Conservation (phyloP, 1,139 yeast species). For the Taphrina deformans region DNA sequence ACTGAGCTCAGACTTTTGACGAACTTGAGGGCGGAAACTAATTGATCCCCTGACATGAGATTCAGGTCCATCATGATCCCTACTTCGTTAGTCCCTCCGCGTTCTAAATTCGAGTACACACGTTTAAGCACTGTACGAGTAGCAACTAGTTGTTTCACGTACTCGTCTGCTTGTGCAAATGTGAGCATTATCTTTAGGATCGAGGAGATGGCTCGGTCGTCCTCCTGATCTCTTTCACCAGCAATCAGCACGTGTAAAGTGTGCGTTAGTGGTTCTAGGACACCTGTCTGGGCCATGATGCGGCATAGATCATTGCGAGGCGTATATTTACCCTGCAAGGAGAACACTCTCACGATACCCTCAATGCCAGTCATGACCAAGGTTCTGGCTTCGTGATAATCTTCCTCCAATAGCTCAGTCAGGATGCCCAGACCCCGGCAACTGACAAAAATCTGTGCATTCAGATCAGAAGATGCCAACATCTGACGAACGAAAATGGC, state of each 20-base stretch:
- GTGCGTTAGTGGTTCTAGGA: conserved; percentile 55
- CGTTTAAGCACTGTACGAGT: conserved; percentile 37
- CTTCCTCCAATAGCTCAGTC: conserved; percentile 56
- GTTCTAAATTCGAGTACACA: not conserved
- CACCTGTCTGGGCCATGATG: conserved; percentile 54
- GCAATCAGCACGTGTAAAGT: conserved; percentile 46
- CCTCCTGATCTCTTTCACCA: conserved; percentile 35
- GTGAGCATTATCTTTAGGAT: conserved; percentile 43
- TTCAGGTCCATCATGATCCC: conserved; percentile 40
- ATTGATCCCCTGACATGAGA: conserved; percentile 38
- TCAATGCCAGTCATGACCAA: conserved; percentile 55
- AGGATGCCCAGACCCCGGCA: conserved; percentile 60
- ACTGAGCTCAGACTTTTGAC: conserved; percentile 44
- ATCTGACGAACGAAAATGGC: conserved; percentile 50
- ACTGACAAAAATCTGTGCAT: conserved; percentile 56
- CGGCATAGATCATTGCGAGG: conserved; percentile 59
- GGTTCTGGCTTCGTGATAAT: conserved; percentile 50
- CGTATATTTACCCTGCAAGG: conserved; percentile 45
- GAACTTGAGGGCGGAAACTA: conserved; percentile 43
- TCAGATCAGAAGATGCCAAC: conserved; percentile 49
- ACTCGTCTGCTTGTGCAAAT: conserved; percentile 45
- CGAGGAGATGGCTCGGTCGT: conserved; percentile 36
- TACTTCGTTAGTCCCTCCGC: not conserved
- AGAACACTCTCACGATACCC: conserved; percentile 52
- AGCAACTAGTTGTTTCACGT: conserved; percentile 43